Conservation (phyloP, 148 eudicot genomes). For the Nyssa sinensis region DNA sequence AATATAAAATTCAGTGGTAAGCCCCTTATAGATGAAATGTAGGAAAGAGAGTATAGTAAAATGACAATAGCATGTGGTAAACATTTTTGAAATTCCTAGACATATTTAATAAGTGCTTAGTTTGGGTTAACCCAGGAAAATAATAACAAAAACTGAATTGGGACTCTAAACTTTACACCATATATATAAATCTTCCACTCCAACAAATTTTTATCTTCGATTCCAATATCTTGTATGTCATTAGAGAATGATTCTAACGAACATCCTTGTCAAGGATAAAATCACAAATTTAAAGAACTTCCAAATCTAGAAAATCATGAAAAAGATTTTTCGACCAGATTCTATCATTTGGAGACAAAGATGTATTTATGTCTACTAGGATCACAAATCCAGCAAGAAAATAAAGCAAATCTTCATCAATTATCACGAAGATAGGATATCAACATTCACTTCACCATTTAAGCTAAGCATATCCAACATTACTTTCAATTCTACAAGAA, state of each 20-base stretch:
- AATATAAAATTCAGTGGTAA: constrained; percentile 1
- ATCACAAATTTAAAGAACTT: not conserved
- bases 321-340: not conserved
- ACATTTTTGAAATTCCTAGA: too few relatives aligned
- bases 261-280: not conserved
- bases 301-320: not conserved
- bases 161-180: too few relatives aligned
- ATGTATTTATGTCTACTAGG: constrained; percentile 6
- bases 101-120: not conserved
- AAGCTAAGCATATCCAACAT: not conserved
- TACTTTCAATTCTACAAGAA: too few relatives aligned
- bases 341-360: not conserved
- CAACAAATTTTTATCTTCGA: too few relatives aligned
- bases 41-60: too few relatives aligned
- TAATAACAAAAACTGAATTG: constrained; percentile 6
- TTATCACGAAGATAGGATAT: constrained; percentile 6
- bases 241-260: not conserved
- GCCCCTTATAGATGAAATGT: not conserved
- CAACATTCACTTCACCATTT: not conserved
- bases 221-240: not conserved
- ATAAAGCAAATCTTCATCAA: constrained; percentile 5
- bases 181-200: too few relatives aligned
- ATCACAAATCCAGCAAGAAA: constrained; percentile 9
- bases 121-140: not conserved
- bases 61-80: too few relatives aligned